Base-by-base conservation (phyloP, 129 eudicot genomes). In the Deinandra increscens region DNA sequence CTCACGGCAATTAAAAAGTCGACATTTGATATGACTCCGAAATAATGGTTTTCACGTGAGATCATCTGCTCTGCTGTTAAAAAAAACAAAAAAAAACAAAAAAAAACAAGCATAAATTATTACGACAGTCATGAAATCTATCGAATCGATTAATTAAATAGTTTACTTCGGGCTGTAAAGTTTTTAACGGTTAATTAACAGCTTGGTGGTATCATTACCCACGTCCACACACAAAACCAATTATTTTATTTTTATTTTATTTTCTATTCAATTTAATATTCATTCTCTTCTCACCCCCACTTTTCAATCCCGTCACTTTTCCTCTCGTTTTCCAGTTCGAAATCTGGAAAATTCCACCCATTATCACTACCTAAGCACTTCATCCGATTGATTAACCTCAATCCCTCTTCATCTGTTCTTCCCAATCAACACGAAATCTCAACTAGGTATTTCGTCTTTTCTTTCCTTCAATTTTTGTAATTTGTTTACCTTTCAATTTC, bases 361-460 rank as follows among this genome's bases (percentile, higher is more conserved):
- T 74, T 26, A 23, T 64, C 64, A 62, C 42, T 41, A 66, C 65
- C 43, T 43, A 74, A 74, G 79, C 42, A 54, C 79, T 74, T 54
- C 18, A 56, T 56, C 36, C 14, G 14, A 53, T 53, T 4, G 14
- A 53, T 53, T 4, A 53, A 19, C 14, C 31, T 8, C 37, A 23
- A 55, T 55, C 61, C 3, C 0, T 39, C 0, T 26, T 29, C 38
- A 23, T 56, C 9, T 20, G 22, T 56, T 26, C 13, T 53, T 59
- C 44, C 11, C 9, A 17, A 14, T 70, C 43, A 23, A 0, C n/a
- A n/a, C n/a, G n/a, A 1, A 15, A 20, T 70, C 31, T 5, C 5
- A 44, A 56, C 58, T 58, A 49, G 45, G 23, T n/a, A 10, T 13
- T 58, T 0, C 34, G 18, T 31, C 56, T 7, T 50, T 14, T 33